phyloP scores from a whole-genome alignment of 2,329 filamentous ascomycete species.

The Fusarium sororula region DNA sequence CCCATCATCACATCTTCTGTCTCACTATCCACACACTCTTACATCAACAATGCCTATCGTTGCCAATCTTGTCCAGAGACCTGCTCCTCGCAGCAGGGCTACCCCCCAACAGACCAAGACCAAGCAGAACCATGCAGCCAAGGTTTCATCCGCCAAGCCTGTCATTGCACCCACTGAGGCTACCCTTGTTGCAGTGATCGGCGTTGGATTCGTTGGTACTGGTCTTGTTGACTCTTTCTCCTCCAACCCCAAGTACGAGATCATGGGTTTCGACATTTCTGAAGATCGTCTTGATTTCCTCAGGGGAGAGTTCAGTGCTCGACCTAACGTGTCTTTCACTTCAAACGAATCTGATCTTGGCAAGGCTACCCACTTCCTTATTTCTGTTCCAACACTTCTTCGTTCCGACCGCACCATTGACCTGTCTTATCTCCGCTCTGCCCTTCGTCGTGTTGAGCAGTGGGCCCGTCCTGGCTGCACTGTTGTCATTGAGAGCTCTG shows the following conservation, averaged over 20 bases:
- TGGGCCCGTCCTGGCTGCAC: slow-evolving; percentile 55
- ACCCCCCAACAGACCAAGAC: background rate
- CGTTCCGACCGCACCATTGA: slow-evolving; percentile 56
- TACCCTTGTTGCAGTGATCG: slow-evolving; percentile 57
- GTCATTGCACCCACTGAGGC: background rate
- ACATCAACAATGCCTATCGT: slow-evolving; percentile 9
- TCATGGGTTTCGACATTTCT: slow-evolving; percentile 59
- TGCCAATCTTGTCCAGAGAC: background rate
- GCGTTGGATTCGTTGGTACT: slow-evolving; percentile 61
- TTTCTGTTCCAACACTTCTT: slow-evolving; percentile 62
- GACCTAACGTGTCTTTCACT: slow-evolving; percentile 46
- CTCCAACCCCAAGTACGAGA: slow-evolving; percentile 42
- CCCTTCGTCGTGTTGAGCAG: slow-evolving; percentile 51
- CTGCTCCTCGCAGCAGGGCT: slow-evolving; percentile 1
- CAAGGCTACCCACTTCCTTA: slow-evolving; percentile 59
- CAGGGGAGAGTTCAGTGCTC: slow-evolving; percentile 36
- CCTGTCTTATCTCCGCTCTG: slow-evolving; percentile 55
- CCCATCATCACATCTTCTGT: background rate
- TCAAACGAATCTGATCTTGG: slow-evolving; percentile 47
- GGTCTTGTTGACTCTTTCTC: slow-evolving; percentile 57
- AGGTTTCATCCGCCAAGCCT: background rate
- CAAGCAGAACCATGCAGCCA: background rate
- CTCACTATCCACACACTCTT: background rate
- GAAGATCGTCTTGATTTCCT: slow-evolving; percentile 49
- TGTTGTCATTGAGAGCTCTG: slow-evolving; percentile 62